A percentile compares a stretch with the other conserved stretches of the same genome.
phyloP scores from a whole-genome alignment of 2,329 filamentous ascomycete genomes.

The Pseudocercospora crystallina region DNA sequence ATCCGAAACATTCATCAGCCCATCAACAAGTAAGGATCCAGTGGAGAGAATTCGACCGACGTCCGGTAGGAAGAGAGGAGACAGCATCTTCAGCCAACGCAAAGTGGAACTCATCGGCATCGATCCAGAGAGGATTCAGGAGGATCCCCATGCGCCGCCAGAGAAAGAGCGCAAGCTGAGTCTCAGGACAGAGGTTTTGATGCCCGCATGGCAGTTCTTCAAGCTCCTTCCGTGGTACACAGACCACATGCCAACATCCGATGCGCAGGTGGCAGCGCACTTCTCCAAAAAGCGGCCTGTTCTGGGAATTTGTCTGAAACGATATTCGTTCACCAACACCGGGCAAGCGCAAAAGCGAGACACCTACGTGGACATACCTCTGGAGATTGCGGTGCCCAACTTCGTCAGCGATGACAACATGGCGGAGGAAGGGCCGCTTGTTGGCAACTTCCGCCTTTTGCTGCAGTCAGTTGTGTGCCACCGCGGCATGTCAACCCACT shows the following conservation, averaged over 20 bases:
- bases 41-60: conserved; percentile 36
- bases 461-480: conserved; percentile 93
- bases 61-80: conserved; percentile 42
- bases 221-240: conserved; percentile 92
- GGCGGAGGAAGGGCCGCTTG: conserved; percentile 65
- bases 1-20: conserved; percentile 21
- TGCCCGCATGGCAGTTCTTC: conserved; percentile 98
- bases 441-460: conserved; percentile 88
- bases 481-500: conserved; percentile 78
- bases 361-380: conserved; percentile 87
- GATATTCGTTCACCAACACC: conserved; percentile 73
- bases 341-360: conserved; percentile 71
- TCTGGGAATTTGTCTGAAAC: conserved; percentile 87
- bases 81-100: conserved; percentile 52
- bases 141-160: conserved; percentile 34
- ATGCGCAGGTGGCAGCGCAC: conserved; percentile 83
- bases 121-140: conserved; percentile 43
- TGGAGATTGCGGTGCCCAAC: conserved; percentile 78
- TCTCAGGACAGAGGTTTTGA: conserved; percentile 75
- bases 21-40: conserved; percentile 29
- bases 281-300: conserved; percentile 81
- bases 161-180: conserved; percentile 31
- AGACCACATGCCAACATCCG: conserved; percentile 60
- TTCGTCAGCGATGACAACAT: conserved; percentile 81
- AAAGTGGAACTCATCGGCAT: conserved; percentile 34